A percentile compares a stretch with the other conserved stretches of the same genome.
These are phyloP conservation scores for Diaporthe amygdali DNA, from an alignment of 2,329 filamentous ascomycete genomes.

Conservation along the genomic window DNA sequence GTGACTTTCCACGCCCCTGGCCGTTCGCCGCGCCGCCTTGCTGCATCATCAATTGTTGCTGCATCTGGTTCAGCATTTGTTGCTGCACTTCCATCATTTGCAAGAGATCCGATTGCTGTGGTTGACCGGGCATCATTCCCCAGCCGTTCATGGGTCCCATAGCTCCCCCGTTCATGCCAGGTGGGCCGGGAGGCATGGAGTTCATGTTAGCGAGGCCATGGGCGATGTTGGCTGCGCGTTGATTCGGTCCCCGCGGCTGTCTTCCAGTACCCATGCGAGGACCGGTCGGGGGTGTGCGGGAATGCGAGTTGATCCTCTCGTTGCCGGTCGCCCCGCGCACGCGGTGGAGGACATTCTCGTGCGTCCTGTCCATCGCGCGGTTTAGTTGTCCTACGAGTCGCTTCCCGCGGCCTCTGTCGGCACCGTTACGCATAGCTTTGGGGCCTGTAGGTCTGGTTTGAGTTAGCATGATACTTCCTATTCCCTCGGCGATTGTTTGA, in stretches of 20 bases:
- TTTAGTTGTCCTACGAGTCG: conserved; percentile 86
- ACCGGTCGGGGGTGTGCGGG: conserved; percentile 73
- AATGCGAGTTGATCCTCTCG: conserved; percentile 82
- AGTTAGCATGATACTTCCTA: conserved; percentile 43
- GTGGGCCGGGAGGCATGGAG: conserved; percentile 42
- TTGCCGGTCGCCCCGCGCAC: conserved; percentile 74
- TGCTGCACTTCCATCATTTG: conserved; percentile 89
- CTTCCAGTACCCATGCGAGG: conserved; percentile 62
- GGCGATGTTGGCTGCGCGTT: conserved; percentile 54
- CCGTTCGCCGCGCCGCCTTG: conserved; percentile 49
- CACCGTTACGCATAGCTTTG: conserved; percentile 87
- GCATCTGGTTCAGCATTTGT: conserved; percentile 81
- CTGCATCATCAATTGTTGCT: conserved; percentile 62
- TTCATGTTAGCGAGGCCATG: conserved; percentile 54
- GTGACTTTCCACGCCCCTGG: conserved; percentile 59
- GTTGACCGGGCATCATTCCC: conserved; percentile 55
- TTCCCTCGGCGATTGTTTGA: conserved; percentile 29
- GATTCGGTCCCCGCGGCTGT: conserved; percentile 56
- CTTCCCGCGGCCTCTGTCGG: conserved; percentile 69
- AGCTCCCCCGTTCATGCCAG: conserved; percentile 40
- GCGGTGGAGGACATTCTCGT: conserved; percentile 79
- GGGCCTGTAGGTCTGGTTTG: conserved; percentile 83
- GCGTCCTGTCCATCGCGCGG: conserved; percentile 79
- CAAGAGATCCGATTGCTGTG: conserved; percentile 60
- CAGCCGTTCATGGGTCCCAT: conserved; percentile 50